Evolutionary conservation across 768 basidiomycete genomes (phyloP).

Genomic region (Lactifluus piperatus): DNA sequence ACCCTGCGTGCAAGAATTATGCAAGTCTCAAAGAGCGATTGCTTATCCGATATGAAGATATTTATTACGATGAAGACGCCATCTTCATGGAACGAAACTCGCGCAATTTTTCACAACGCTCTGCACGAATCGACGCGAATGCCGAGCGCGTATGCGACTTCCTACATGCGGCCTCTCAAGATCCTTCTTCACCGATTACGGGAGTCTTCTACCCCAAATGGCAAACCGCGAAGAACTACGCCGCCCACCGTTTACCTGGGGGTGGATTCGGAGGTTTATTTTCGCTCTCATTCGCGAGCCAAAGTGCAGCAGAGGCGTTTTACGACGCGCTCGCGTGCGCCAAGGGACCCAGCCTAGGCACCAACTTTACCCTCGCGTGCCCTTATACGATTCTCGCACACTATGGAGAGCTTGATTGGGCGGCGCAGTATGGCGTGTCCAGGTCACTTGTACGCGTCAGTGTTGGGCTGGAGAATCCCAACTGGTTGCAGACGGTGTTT

Average conservation of each 20-base stretch:
- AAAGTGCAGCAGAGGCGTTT: conserved; percentile 63
- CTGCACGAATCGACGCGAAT: conserved; percentile 71
- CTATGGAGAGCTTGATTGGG: conserved; percentile 87
- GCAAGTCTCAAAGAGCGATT: conserved; percentile 51
- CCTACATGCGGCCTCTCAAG: conserved; percentile 50
- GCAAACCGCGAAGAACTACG: conserved; percentile 61
- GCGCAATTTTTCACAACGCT: conserved; percentile 75
- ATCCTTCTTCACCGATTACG: conserved; percentile 38
- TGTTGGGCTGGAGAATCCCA: conserved; percentile 79
- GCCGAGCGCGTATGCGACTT: conserved; percentile 76
- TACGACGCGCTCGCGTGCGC: conserved; percentile 74
- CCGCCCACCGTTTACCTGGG: conserved; percentile 42
- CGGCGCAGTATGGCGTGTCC: conserved; percentile 79
- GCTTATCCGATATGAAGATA: conserved; percentile 61
- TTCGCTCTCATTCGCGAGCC: conserved; percentile 72
- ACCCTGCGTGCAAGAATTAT: conserved; percentile 71
- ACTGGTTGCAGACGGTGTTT: conserved; percentile 49
- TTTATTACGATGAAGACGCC: conserved; percentile 85
- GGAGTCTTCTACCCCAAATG: conserved; percentile 89
- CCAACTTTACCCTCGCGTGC: conserved; percentile 92
- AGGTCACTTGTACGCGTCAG: conserved; percentile 76
- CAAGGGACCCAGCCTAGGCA: conserved; percentile 90
- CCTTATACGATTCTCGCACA: conserved; percentile 93
- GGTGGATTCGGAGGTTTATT: conserved; percentile 72
- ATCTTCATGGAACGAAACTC: conserved; percentile 98